These are phyloP conservation scores for Fagus sylvatica DNA, from an alignment of 306 rosid species.

Conservation along the genomic window DNA sequence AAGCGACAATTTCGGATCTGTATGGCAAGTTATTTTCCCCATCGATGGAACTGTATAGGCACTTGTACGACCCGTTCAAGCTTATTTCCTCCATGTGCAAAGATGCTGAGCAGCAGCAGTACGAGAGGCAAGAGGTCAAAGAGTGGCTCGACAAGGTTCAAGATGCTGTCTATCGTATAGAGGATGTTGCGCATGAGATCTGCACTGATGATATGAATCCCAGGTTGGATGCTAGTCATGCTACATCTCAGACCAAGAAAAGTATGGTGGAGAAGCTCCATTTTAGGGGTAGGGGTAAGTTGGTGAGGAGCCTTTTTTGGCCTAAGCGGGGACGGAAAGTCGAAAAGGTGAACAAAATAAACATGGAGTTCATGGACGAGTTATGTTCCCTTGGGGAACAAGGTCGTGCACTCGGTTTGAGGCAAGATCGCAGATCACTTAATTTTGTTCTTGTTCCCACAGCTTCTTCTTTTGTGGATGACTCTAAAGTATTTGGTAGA, in stretches of 20 bases:
- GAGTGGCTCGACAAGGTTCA: not conserved
- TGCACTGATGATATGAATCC: not conserved
- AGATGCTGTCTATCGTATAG: not conserved
- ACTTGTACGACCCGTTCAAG: no score
- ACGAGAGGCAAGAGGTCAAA: not conserved
- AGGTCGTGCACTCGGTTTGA: constrained; percentile 16
- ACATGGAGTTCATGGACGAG: no score
- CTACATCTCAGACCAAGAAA: not conserved
- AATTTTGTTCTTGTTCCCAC: no score
- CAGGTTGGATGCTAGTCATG: not conserved
- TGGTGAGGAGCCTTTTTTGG: no score
- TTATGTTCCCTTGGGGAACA: constrained; percentile 16
- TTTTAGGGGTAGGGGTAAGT: no score
- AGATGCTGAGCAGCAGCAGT: constrained; percentile 13
- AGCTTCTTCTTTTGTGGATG: not conserved
- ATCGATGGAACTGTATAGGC: no score
- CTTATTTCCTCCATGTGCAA: no score
- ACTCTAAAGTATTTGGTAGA: constrained; percentile 35
- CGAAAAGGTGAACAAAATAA: no score
- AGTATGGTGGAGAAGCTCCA: constrained; percentile 7
- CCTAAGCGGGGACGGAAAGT: no score
- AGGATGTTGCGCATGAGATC: constrained; percentile 5
- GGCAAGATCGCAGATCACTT: no score
- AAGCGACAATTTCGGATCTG: no score
- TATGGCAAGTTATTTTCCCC: no score